A percentile compares a stretch with the other conserved stretches of the same genome.
Conservation (phyloP, 2,329 filamentous ascomycete species). For the Massarina eburnea region DNA sequence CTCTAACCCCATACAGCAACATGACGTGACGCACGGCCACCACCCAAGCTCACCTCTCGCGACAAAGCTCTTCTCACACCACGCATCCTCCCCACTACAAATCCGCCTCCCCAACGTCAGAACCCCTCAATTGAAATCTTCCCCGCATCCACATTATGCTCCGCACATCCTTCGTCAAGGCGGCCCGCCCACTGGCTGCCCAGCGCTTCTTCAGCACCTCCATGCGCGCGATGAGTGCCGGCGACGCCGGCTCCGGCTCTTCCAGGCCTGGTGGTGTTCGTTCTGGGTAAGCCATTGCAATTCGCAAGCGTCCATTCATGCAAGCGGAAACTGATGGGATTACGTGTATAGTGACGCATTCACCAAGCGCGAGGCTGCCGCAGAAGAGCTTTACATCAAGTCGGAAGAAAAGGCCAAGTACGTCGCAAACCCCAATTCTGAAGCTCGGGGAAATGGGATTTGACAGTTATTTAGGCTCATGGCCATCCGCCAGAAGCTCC, state of each 20-base stretch:
- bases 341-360: slow-evolving; percentile 73
- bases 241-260: slow-evolving; percentile 48
- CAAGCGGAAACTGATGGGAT: slow-evolving; percentile 9
- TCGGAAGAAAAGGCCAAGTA: slow-evolving; percentile 87
- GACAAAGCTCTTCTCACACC: slow-evolving; percentile 22
- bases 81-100: slow-evolving; percentile 21
- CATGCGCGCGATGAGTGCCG: slow-evolving; percentile 47
- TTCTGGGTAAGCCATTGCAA: slow-evolving; percentile 31
- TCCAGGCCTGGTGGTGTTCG: slow-evolving; percentile 45
- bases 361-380: slow-evolving; percentile 85
- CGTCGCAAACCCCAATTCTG: slow-evolving; percentile 12
- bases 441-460: slow-evolving; percentile 5
- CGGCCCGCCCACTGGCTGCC: slow-evolving; percentile 40
- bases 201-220: slow-evolving; percentile 47
- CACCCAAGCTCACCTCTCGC: slow-evolving; percentile 1
- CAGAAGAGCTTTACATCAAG: slow-evolving; percentile 81
- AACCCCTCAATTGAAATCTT: slow-evolving; percentile 7
- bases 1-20: not conserved
- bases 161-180: slow-evolving; percentile 44
- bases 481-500: slow-evolving; percentile 68
- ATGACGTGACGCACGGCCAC: slow-evolving; percentile 27
- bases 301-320: not conserved
- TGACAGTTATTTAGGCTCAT: slow-evolving; percentile 56
- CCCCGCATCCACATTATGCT: slow-evolving; percentile 31
- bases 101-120: slow-evolving; percentile 8